Evolutionary conservation across 345 rosid species (phyloP).

Genomic region (Boechera divaricarpa): DNA sequence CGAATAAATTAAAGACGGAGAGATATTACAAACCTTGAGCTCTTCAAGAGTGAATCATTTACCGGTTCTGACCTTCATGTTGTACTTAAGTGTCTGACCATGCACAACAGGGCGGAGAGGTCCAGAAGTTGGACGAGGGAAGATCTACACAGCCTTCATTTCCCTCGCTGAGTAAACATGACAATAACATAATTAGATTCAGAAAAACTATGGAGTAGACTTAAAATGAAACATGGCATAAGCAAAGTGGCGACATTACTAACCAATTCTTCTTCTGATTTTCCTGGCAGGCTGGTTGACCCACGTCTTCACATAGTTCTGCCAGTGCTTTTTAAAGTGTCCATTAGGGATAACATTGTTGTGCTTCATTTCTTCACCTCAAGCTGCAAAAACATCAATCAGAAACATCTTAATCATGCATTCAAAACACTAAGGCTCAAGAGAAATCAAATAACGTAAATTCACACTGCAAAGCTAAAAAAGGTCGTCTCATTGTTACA

Average conservation of each 20-base stretch:
- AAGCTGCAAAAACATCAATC: constrained; percentile 12
- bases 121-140: constrained; percentile 81
- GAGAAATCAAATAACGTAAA: neutral
- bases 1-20: neutral
- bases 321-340: constrained; percentile 93
- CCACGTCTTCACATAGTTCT: constrained; percentile 85
- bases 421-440: neutral
- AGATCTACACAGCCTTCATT: constrained; percentile 81
- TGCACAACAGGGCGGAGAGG: constrained; percentile 83
- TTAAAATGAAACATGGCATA: neutral
- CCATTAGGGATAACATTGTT: constrained; percentile 76
- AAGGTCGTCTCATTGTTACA: neutral
- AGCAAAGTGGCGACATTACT: constrained; percentile 3
- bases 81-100: constrained; percentile 82
- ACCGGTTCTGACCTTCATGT: constrained; percentile 85
- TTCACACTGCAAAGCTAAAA: neutral
- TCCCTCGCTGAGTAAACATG: constrained; percentile 62
- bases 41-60: constrained; percentile 88
- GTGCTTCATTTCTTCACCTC: constrained; percentile 66
- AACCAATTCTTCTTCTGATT: constrained; percentile 66
- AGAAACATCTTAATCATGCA: neutral
- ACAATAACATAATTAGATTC: neutral
- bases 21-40: constrained; percentile 61
- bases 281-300: constrained; percentile 91
- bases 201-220: neutral